Evolutionary conservation across 371 early-diverging fungal genomes (phyloP).

Genomic region (Mortierella sp.): DNA sequence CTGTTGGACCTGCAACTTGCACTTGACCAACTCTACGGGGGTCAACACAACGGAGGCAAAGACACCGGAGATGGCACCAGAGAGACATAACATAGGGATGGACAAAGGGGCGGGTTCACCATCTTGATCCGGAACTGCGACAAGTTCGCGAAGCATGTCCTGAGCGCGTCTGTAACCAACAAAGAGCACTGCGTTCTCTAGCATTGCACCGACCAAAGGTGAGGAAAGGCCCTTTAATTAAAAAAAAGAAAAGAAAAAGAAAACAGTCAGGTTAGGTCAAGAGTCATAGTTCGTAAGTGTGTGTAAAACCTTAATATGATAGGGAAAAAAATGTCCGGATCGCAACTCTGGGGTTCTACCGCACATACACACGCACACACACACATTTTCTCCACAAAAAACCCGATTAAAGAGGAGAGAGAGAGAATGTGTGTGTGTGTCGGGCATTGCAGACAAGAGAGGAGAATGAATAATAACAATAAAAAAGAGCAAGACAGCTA

Average conservation of each 20-base stretch:
- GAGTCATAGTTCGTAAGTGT: slow-evolving; percentile 1
- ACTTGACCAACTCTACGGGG: slow-evolving; percentile 96
- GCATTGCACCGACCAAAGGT: slow-evolving; percentile 93
- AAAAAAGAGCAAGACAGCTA: not conserved
- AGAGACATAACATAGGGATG: slow-evolving; percentile 77
- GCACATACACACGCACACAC: not conserved
- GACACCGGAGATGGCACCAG: slow-evolving; percentile 90
- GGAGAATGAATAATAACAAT: too few relatives aligned
- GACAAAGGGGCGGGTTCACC: slow-evolving; percentile 58
- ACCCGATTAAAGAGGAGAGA: too few relatives aligned
- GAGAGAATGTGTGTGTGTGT: not conserved
- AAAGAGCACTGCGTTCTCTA: slow-evolving; percentile 94
- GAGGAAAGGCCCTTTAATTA: slow-evolving; percentile 83
- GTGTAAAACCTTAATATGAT: too few relatives aligned
- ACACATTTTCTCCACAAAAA: not conserved
- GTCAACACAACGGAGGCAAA: slow-evolving; percentile 90
- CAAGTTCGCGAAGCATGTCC: slow-evolving; percentile 64
- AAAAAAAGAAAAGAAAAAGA: not conserved
- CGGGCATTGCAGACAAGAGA: slow-evolving; percentile 1
- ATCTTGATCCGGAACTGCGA: slow-evolving; percentile 22
- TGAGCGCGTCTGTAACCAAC: slow-evolving; percentile 89
- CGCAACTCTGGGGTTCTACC: not conserved
- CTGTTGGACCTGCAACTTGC: slow-evolving; percentile 93
- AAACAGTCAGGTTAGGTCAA: too few relatives aligned
- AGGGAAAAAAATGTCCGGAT: too few relatives aligned